Evolutionary conservation across 1,284 basidiomycete genomes (phyloP).

Genomic region (Cutaneotrichosporon dermatis): DNA sequence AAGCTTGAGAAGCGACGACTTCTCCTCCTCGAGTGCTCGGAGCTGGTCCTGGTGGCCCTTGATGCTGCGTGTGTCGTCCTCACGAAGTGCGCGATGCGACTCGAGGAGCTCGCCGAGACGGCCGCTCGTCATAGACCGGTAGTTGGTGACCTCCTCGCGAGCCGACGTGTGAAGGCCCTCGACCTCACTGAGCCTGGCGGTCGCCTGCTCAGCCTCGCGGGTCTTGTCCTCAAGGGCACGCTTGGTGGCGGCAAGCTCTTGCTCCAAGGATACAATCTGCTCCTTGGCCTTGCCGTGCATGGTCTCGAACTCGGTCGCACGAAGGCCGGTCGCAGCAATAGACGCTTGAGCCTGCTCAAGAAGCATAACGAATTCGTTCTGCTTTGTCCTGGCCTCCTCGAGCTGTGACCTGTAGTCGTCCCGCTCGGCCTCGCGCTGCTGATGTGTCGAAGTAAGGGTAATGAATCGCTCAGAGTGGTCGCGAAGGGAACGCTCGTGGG

Average conservation of each 20-base stretch:
- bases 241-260: constrained; percentile 68
- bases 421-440: constrained; percentile 77
- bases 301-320: constrained; percentile 66
- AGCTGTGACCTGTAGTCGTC: constrained; percentile 63
- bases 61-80: constrained; percentile 68
- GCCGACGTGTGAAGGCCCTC: constrained; percentile 84
- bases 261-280: constrained; percentile 64
- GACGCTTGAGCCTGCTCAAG: constrained; percentile 80
- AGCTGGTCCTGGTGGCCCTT: constrained; percentile 75
- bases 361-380: constrained; percentile 77
- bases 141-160: constrained; percentile 80
- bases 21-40: constrained; percentile 72
- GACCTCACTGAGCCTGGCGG: constrained; percentile 62
- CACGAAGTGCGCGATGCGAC: constrained; percentile 70
- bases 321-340: constrained; percentile 66
- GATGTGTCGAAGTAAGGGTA: constrained; percentile 66
- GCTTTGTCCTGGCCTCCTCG: constrained; percentile 62
- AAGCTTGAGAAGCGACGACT: constrained; percentile 66
- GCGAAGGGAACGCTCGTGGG: constrained; percentile 64
- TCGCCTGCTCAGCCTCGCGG: constrained; percentile 66
- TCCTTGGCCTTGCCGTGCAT: constrained; percentile 66
- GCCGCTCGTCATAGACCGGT: constrained; percentile 75
- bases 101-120: constrained; percentile 78
- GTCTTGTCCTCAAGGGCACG: constrained; percentile 70
- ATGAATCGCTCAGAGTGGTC: constrained; percentile 76